phyloP scores from a whole-genome alignment of 768 basidiomycete genomes.

The Russula sp. region DNA sequence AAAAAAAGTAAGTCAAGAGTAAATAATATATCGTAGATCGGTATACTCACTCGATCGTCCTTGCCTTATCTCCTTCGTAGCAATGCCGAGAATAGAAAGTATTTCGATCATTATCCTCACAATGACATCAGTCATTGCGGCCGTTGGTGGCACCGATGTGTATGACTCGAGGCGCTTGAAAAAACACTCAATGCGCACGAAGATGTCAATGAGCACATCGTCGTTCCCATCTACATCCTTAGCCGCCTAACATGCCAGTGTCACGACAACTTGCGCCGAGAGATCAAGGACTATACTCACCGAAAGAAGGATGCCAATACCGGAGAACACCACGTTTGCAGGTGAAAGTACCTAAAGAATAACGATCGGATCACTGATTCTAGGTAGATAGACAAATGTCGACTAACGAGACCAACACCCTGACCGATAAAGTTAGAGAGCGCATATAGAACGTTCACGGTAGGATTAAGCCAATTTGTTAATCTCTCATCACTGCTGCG shows the following conservation, averaged over 20 bases:
- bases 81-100: constrained; percentile 7
- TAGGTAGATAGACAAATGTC: neutral
- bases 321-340: neutral
- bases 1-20: neutral
- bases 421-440: neutral
- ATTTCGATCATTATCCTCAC: constrained; percentile 9
- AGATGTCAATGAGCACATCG: constrained; percentile 6
- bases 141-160: neutral
- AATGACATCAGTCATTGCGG: neutral
- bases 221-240: constrained; percentile 1
- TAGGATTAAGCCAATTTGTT: neutral
- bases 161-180: constrained; percentile 10
- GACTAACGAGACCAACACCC: neutral
- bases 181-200: neutral
- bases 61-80: neutral
- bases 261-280: neutral
- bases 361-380: neutral
- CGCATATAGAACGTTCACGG: neutral
- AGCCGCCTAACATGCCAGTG: neutral
- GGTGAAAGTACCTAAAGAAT: neutral
- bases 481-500: neutral
- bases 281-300: neutral
- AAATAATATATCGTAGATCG: neutral
- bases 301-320: constrained; percentile 8
- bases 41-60: neutral